phyloP scores from a whole-genome alignment of 345 rosid species.

The Cochlearia excelsa region DNA sequence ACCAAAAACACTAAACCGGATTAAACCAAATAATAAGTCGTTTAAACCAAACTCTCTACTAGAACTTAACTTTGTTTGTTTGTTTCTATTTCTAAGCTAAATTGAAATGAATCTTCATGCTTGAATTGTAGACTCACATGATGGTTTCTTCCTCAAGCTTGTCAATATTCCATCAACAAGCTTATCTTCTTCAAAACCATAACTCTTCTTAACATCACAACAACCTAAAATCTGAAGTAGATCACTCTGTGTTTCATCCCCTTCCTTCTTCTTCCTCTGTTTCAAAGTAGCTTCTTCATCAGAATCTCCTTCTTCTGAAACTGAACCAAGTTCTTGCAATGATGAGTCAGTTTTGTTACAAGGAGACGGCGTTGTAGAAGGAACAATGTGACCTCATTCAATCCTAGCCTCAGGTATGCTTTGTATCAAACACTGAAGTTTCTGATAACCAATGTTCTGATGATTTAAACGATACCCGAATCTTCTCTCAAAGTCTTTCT shows the following conservation, averaged over 20 bases:
- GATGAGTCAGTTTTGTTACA: constrained; percentile 43
- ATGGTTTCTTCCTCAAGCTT: constrained; percentile 43
- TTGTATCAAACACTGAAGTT: constrained; percentile 45
- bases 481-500: constrained; percentile 45
- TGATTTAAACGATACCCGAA: constrained; percentile 56
- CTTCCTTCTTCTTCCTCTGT: constrained; percentile 7
- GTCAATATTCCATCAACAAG: constrained; percentile 55
- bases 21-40: too few species aligned
- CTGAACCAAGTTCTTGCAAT: constrained; percentile 75
- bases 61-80: not conserved
- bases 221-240: constrained; percentile 56
- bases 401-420: constrained; percentile 54
- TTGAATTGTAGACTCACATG: constrained; percentile 31
- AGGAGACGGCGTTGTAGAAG: constrained; percentile 31
- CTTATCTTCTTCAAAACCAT: constrained; percentile 47
- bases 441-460: constrained; percentile 53
- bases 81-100: not conserved
- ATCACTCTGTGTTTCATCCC: constrained; percentile 42
- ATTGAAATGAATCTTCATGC: not conserved
- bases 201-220: constrained; percentile 45
- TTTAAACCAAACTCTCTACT: too few species aligned
- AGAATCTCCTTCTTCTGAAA: constrained; percentile 52
- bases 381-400: constrained; percentile 44
- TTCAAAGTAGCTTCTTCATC: not conserved
- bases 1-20: too few species aligned